Evolutionary conservation across 1,284 basidiomycete species (phyloP).

Genomic region (Ceratobasidium sp.): DNA sequence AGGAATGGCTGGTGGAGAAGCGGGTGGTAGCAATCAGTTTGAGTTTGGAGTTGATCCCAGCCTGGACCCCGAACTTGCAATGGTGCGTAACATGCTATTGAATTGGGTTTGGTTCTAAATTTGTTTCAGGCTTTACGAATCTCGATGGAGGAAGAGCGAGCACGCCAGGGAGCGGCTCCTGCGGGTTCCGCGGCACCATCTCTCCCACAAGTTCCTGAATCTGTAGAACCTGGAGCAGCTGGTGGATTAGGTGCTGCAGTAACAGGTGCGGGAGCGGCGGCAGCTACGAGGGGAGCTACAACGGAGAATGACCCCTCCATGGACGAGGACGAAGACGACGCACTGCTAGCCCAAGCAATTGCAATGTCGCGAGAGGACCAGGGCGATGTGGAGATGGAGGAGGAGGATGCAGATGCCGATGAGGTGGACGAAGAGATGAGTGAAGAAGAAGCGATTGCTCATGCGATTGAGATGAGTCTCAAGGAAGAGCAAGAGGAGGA

Average conservation of each 20-base stretch:
- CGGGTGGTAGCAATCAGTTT: constrained; percentile 69
- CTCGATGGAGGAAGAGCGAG: constrained; percentile 97
- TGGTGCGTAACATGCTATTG: constrained; percentile 69
- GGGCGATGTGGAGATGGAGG: constrained; percentile 49
- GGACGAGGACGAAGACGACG: constrained; percentile 52
- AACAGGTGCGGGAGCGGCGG: constrained; percentile 56
- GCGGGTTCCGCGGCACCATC: constrained; percentile 51
- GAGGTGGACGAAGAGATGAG: constrained; percentile 50
- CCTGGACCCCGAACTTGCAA: constrained; percentile 96
- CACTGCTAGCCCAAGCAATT: constrained; percentile 52
- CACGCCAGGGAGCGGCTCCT: constrained; percentile 79
- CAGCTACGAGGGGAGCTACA: constrained; percentile 48
- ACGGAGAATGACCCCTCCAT: constrained; percentile 46
- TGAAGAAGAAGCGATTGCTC: constrained; percentile 66
- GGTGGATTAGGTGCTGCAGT: constrained; percentile 52
- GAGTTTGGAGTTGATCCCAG: constrained; percentile 95
- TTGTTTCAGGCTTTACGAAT: constrained; percentile 88
- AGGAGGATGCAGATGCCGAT: constrained; percentile 46
- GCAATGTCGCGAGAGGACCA: constrained; percentile 51
- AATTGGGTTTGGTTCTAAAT: not conserved
- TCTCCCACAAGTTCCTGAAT: constrained; percentile 47
- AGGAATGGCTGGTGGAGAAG: constrained; percentile 64
- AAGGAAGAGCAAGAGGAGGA: constrained; percentile 57
- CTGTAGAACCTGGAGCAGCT: constrained; percentile 21
- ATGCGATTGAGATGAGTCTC: constrained; percentile 73